Conservation (phyloP, 108 stramenopile species). For the Cyclostephanos tholiformis region DNA sequence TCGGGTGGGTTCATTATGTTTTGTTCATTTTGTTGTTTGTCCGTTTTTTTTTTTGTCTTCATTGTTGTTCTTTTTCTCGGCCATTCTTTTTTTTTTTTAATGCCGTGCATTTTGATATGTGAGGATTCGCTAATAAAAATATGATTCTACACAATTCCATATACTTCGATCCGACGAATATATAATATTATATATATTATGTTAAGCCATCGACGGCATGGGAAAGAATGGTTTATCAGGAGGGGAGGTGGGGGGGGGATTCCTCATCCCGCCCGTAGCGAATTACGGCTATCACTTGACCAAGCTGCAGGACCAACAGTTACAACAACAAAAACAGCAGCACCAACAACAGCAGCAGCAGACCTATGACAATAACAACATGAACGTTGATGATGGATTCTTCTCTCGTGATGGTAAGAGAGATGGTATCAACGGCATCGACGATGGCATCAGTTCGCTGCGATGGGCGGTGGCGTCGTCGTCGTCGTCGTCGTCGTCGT, state of each 20-base stretch:
- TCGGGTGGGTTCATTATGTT: constrained; percentile 10
- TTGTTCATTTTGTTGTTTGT: not conserved
- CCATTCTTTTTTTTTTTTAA: too few relatives aligned
- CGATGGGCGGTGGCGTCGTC: too few relatives aligned
- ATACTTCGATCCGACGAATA: too few relatives aligned
- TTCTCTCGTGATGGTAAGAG: not conserved
- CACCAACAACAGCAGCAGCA: not conserved
- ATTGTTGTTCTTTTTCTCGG: too few relatives aligned
- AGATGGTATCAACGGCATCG: not conserved
- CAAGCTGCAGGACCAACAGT: not conserved
- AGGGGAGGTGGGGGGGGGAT: not conserved
- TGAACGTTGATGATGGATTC: not conserved
- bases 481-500: not conserved
- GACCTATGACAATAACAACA: not conserved
- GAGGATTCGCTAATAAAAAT: too few relatives aligned
- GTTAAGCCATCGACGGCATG: not conserved
- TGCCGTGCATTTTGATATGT: too few relatives aligned
- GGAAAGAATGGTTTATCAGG: not conserved
- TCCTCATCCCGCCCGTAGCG: not conserved
- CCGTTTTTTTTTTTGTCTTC: too few relatives aligned
- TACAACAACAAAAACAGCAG: not conserved
- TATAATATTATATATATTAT: too few relatives aligned
- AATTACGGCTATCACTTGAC: not conserved
- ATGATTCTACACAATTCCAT: too few relatives aligned
- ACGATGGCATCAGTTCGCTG: not conserved